A percentile compares a stretch with the other conserved stretches of the same genome.
These are phyloP conservation scores for Astrothelium subdiscretum DNA, from an alignment of 495 filamentous ascomycete genomes.

Conservation along the genomic window DNA sequence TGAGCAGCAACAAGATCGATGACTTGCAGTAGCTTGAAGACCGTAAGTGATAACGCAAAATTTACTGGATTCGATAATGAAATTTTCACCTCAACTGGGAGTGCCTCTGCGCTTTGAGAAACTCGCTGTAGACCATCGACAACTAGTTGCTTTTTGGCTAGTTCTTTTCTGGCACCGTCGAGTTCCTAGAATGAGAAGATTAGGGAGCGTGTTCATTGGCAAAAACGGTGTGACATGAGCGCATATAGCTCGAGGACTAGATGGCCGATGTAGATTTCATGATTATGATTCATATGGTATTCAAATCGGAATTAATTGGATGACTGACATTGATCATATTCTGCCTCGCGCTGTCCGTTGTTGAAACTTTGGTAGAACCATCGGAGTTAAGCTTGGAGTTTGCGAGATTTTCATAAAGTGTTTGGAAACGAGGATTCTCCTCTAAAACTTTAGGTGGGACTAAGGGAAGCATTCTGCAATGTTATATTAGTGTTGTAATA, in stretches of 20 bases:
- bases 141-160: neutral
- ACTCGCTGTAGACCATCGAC: neutral
- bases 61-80: neutral
- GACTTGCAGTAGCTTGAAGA: constrained; percentile 16
- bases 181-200: neutral
- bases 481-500: no score
- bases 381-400: constrained; percentile 25
- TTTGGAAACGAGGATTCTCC: constrained; percentile 28
- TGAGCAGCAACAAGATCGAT: constrained; percentile 20
- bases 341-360: neutral
- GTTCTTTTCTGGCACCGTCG: neutral
- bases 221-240: neutral
- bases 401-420: constrained; percentile 26
- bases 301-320: no score
- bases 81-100: neutral
- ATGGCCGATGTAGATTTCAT: no score
- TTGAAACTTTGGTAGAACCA: constrained; percentile 21
- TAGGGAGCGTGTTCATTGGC: neutral
- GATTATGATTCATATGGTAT: no score
- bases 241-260: no score
- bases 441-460: constrained; percentile 19
- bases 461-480: constrained; percentile 26
- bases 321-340: neutral
- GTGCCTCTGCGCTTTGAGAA: neutral
- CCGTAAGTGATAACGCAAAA: neutral